These are phyloP conservation scores for Verticillium isaacii DNA, from an alignment of 2,329 filamentous ascomycete genomes.

Conservation along the genomic window DNA sequence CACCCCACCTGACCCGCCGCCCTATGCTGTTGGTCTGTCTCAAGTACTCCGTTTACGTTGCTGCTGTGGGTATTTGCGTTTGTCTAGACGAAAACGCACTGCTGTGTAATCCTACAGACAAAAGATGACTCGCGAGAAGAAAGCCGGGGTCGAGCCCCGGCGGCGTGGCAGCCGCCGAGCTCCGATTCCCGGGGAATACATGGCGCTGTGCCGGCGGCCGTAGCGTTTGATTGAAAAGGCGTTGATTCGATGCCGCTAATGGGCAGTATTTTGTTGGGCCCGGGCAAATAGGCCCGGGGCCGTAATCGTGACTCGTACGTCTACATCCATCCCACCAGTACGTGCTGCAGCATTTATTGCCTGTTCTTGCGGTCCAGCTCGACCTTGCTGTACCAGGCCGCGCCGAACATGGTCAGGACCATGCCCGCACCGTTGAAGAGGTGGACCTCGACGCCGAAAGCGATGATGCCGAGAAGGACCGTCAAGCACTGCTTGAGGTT, in stretches of 20 bases:
- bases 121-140: neutral
- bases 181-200: neutral
- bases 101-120: neutral
- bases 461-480: conserved; percentile 46
- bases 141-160: neutral
- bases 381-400: conserved; percentile 53
- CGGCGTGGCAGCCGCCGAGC: neutral
- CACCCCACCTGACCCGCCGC: neutral
- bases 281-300: neutral
- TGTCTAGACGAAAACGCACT: neutral
- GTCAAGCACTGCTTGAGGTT: conserved; percentile 56
- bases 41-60: neutral
- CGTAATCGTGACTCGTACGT: neutral
- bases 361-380: conserved; percentile 44
- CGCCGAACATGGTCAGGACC: conserved; percentile 48
- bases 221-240: neutral
- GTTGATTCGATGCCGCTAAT: neutral
- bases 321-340: neutral
- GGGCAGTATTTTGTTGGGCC: neutral
- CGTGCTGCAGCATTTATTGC: conserved; percentile 6
- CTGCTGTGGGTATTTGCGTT: neutral
- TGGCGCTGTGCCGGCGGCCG: neutral
- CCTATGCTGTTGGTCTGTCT: neutral
- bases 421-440: conserved; percentile 52
- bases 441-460: conserved; percentile 47